Percentiles rank a stretch among this genome's conserved stretches.
Conservation (phyloP, 306 rosid genomes). For the Lathyrus tuberosus region DNA sequence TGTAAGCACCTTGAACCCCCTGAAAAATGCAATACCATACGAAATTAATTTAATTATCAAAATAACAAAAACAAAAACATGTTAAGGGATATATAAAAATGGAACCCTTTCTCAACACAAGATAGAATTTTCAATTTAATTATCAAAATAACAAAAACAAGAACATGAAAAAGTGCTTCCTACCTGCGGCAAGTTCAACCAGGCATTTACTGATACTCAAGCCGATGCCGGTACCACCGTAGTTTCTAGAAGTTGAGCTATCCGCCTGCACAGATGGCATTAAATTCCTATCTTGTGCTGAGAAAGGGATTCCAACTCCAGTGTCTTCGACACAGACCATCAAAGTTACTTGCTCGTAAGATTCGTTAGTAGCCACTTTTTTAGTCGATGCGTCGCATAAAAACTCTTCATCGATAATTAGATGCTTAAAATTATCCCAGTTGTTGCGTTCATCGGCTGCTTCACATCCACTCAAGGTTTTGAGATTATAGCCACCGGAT, state of each 20-base stretch:
- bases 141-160: too few relatives aligned
- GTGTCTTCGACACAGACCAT: conserved; percentile 95
- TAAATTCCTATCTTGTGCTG: conserved; percentile 82
- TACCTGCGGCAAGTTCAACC: conserved; percentile 79
- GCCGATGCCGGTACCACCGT: conserved; percentile 98
- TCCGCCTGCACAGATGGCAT: conserved; percentile 98
- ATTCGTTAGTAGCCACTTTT: conserved; percentile 41
- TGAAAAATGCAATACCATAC: too few relatives aligned
- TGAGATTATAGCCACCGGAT: conserved; percentile 56
- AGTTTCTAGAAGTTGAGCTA: conserved; percentile 94
- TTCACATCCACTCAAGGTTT: conserved; percentile 85
- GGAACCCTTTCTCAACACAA: too few relatives aligned
- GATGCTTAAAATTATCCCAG: conserved; percentile 83
- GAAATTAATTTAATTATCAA: too few relatives aligned
- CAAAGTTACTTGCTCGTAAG: conserved; percentile 68
- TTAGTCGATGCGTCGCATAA: conserved; percentile 53
- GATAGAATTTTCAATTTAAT: too few relatives aligned
- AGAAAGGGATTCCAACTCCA: conserved; percentile 91
- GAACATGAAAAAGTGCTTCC: conserved; percentile 97
- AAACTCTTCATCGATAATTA: conserved; percentile 65
- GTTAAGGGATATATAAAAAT: too few relatives aligned
- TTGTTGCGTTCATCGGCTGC: conserved; percentile 86
- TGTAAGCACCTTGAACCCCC: too few relatives aligned
- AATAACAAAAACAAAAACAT: too few relatives aligned
- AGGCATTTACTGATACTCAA: conserved; percentile 97